A percentile compares a stretch with the other conserved stretches of the same genome.
These are phyloP conservation scores for Straminergon stramineum DNA, from an alignment of 225 moss, liverwort and hornwort genomes.

Conservation along the genomic window DNA sequence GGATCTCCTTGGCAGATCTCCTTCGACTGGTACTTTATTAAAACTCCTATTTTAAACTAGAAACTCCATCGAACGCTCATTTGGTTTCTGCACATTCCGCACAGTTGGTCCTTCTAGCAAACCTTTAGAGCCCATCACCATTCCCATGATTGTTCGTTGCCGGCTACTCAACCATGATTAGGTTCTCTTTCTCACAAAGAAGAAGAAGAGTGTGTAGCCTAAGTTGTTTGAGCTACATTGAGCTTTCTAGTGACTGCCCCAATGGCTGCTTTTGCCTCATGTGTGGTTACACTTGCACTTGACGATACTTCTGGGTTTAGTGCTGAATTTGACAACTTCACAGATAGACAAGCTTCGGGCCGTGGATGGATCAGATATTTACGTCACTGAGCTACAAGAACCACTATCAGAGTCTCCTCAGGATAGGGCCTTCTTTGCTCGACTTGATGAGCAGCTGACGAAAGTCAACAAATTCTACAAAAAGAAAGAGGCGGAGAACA, in stretches of 20 bases:
- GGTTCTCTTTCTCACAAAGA: not conserved
- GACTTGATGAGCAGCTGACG: constrained; percentile 63
- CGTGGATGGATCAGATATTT: constrained; percentile 1
- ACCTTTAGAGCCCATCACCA: not conserved
- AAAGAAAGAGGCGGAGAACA: constrained; percentile 46
- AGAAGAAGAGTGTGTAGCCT: not conserved
- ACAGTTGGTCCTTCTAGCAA: not conserved
- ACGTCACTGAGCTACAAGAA: constrained; percentile 45
- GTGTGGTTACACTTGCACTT: not conserved
- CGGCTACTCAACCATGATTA: not conserved
- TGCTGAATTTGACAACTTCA: not conserved
- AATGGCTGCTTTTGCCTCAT: not conserved
- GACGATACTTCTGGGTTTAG: not conserved
- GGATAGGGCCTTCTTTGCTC: constrained; percentile 47
- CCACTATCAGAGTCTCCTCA: constrained; percentile 31
- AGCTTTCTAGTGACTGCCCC: not conserved
- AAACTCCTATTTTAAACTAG: not conserved
- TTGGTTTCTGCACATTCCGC: not conserved
- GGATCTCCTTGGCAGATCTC: not conserved
- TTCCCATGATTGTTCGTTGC: not conserved
- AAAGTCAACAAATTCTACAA: constrained; percentile 62
- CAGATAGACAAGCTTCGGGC: constrained; percentile 1
- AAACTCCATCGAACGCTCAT: not conserved
- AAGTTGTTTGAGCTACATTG: not conserved
- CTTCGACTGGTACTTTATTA: not conserved